Evolutionary conservation across 1,284 basidiomycete species (phyloP), one percentile per base, ranked within the genome.

Genomic region (Ceratobasidium sp.): DNA sequence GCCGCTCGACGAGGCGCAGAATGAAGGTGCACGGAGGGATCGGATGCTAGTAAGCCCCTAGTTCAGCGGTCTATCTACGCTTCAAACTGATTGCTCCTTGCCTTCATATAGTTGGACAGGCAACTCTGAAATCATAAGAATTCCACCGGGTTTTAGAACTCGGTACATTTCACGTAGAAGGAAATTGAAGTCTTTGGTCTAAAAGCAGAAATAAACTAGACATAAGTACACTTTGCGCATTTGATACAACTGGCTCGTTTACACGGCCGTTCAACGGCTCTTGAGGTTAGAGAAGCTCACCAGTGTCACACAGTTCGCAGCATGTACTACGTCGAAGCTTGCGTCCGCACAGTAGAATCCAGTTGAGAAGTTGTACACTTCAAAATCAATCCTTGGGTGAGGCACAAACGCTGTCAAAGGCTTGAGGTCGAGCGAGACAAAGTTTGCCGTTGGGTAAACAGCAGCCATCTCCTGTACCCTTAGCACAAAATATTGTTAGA

Each of bases 381-480:
- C 50, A 41, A 41, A 55, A 18, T 14, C 9, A 14, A 67, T 38
- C 13, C 38, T 54, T 3, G 35, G 21, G 55, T 43, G 64, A 44
- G 64, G 64, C 14, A 18, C 49, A 6, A 55, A 32, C 3, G 50
- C 47, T 6, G 23, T 18, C 18, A 67, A 23, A 14, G 50, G 64
- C 28, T 67, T 67, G 21, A 55, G 50, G 30, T 57, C 64, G 9
- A 67, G 8, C 13, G 64, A 67, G 16, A 57, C 13, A 32, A 57
- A 55, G 21, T 35, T 46, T 3, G 41, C 52, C 18, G 16, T 43
- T 7, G 64, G 64, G 46, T 67, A 57, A 5, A 52, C 14, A 13
- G 35, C 26, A n/a, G 64, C 49, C 49, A 66, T 54, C 21, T 66
- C 63, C 4, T 43, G 32, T 5, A 54, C 63, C 64, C 64, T 67